Evolutionary conservation across 2,329 filamentous ascomycete genomes (phyloP), one percentile per base, ranked within the genome.

Genomic region (Bipolaris zeicola): DNA sequence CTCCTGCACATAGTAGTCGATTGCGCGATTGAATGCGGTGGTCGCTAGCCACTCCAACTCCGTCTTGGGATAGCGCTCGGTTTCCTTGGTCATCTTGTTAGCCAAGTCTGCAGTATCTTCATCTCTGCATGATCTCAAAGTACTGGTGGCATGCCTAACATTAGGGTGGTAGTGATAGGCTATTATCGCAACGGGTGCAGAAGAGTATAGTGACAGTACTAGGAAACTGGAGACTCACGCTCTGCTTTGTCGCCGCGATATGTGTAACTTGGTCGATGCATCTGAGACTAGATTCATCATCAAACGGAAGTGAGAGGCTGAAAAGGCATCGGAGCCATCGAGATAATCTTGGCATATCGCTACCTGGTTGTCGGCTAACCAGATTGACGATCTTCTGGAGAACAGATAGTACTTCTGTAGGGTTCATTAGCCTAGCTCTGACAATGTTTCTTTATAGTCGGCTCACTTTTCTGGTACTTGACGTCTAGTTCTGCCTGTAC

Each of bases 251-350:
- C 6, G 66, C 62, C 10, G 72, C 73, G 33, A 75, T 66, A 14
- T 64, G 60, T 1, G 81, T 80, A 1, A 86, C 84, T 67, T 92
- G 87, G n/a, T 87, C 82, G 6, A 92, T 76, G 3, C 92, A 80
- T 43, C 82, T 79, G 47, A 89, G 78, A 8, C 85, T 84, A 14
- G 87, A 74, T 0, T 74, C 73, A 18, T 86, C 82, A 44, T 87
- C 82, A 4, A 83, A 78, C 1, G 83, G 78, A 0, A 92, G 76
- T 0, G 89, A 83, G 1, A 86, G 80, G 59, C 90, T 88, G 62
- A 94, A 90, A 2, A 95, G 80, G 65, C 90, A 92, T 1, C 91
- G 85, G 43, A 94, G 84, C 79, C 95, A 96, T 65, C 89, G 89
- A 6, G 89, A 85, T 1, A 96, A 79, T 64, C 86, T 87, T 1